Conservation (phyloP, 78 protist genomes). For the Dictyostelium intermedium region DNA sequence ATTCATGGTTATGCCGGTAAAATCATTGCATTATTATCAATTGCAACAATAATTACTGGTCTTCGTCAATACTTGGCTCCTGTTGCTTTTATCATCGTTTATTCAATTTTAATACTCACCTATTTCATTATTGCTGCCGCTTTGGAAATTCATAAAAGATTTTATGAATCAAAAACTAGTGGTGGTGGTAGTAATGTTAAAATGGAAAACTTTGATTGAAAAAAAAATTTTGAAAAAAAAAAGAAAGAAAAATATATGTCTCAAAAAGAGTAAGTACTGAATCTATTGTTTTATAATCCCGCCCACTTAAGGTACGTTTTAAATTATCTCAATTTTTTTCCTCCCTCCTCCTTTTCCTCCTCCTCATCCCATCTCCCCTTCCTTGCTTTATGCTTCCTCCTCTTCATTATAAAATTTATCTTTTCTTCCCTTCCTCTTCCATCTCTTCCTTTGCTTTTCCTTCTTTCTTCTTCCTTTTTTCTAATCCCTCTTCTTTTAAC, state of each 20-base stretch:
- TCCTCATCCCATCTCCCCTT: background rate
- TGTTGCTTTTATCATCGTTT: background rate
- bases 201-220: background rate
- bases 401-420: no score
- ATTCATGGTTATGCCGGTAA: constrained; percentile 22
- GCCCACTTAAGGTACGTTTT: background rate
- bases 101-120: background rate
- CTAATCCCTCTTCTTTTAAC: no score
- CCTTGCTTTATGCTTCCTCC: no score
- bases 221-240: background rate
- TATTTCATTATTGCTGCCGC: background rate
- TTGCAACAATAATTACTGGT: constrained; percentile 10
- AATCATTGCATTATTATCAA: background rate
- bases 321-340: no score
- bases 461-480: no score
- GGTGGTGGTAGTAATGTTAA: constrained; percentile 2
- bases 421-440: no score
- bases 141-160: background rate
- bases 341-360: no score
- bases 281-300: background rate
- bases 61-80: background rate
- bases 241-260: background rate
- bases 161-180: background rate
- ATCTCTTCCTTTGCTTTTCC: no score
- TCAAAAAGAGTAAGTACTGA: background rate